A percentile compares a stretch with the other conserved stretches of the same genome.
Conservation (phyloP, 768 basidiomycete species). For the Lactarius hengduanensis region DNA sequence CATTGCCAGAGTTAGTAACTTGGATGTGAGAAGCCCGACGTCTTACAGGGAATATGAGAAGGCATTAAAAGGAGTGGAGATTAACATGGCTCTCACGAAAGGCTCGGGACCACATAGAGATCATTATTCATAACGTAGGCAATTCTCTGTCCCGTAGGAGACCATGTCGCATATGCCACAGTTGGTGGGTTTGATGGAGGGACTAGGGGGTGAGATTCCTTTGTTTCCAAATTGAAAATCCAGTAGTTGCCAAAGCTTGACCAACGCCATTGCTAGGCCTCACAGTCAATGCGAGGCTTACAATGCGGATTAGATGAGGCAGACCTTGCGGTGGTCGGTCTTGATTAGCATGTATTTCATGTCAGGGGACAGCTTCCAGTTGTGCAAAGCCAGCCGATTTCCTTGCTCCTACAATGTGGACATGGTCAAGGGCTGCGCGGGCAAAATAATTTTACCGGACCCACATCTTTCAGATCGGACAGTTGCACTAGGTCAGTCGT, state of each 20-base stretch:
- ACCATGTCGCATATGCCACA: conserved; percentile 83
- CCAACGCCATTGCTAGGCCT: conserved; percentile 84
- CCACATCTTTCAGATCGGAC: conserved; percentile 64
- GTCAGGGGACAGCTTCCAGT: conserved; percentile 87
- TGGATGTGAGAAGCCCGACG: conserved; percentile 54
- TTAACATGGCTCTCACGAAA: conserved; percentile 46
- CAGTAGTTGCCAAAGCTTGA: conserved; percentile 92
- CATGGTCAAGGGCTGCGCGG: conserved; percentile 18
- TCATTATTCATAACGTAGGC: conserved; percentile 88
- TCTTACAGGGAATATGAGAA: conserved; percentile 31
- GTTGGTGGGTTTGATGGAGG: conserved; percentile 66
- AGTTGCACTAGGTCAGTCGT: conserved; percentile 59
- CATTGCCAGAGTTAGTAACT: conserved; percentile 78
- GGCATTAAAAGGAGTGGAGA: conserved; percentile 6
- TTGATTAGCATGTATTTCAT: conserved; percentile 87
- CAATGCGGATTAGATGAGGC: conserved; percentile 26
- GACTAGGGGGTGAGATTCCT: conserved; percentile 67
- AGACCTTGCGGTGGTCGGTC: conserved; percentile 69
- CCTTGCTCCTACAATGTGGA: conserved; percentile 51
- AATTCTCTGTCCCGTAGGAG: conserved; percentile 79
- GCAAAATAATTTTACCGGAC: conserved; percentile 26
- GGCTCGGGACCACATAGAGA: conserved; percentile 75
- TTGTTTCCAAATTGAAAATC: conserved; percentile 74
- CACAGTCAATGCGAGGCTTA: conserved; percentile 22
- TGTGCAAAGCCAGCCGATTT: conserved; percentile 45